phyloP scores from a whole-genome alignment of 257 asterid species.

The Salvia hispanica region DNA sequence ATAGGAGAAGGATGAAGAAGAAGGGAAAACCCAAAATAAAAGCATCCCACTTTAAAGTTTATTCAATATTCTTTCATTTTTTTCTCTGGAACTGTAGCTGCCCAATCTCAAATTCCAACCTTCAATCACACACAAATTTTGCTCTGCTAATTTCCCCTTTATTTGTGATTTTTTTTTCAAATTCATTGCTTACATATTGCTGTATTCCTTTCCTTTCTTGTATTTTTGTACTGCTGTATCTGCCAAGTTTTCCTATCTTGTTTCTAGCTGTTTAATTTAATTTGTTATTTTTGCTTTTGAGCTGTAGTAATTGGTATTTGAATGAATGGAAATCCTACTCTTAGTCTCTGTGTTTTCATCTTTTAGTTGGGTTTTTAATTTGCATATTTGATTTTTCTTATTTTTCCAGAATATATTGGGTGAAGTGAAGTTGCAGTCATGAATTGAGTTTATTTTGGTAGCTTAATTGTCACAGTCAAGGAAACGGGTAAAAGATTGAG shows the following conservation, averaged over 20 bases:
- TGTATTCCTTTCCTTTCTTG: conserved; percentile 9
- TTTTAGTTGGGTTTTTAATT: conserved; percentile 1
- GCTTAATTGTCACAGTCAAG: conserved; percentile 8
- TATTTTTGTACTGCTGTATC: not conserved
- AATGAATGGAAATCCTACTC: not conserved
- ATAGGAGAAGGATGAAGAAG: not conserved
- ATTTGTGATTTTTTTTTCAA: conserved; percentile 25
- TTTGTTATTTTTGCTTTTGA: not conserved
- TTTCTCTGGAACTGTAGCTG: conserved; percentile 17
- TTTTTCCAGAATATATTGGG: not conserved
- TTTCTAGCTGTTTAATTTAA: not conserved
- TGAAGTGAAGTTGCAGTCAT: not conserved
- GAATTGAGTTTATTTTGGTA: not conserved
- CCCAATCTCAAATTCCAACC: conserved; percentile 7
- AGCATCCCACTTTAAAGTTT: not conserved
- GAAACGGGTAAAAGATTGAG: not conserved
- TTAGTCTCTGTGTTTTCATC: not conserved
- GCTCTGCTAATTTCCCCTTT: conserved; percentile 19
- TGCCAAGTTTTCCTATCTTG: not conserved
- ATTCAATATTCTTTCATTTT: not conserved
- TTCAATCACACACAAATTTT: not conserved
- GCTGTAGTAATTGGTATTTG: not conserved
- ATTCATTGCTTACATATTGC: not conserved
- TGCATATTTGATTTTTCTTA: not conserved
- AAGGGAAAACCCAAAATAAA: not conserved